Conservation (phyloP, 129 eudicot genomes). For the Lactuca sativa region DNA sequence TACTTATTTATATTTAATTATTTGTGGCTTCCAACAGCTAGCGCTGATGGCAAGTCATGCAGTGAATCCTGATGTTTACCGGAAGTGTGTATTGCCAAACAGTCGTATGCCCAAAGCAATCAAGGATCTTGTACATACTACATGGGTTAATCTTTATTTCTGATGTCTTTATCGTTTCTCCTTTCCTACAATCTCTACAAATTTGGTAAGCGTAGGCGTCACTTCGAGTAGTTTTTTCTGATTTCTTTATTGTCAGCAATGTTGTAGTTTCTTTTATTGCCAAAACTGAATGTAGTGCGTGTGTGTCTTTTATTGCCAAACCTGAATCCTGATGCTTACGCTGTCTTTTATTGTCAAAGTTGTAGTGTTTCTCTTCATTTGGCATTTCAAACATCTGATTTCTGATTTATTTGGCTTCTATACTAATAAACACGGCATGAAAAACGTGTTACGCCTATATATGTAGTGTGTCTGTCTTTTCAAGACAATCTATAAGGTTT, state of each 20-base stretch:
- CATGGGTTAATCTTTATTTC: background rate
- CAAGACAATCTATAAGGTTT: no score
- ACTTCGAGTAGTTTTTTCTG: no score
- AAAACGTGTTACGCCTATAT: no score
- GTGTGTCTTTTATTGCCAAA: no score
- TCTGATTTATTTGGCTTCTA: constrained; percentile 56
- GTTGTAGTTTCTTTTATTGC: no score
- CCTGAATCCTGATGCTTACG: constrained; percentile 26
- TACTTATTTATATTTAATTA: background rate
- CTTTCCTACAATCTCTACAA: background rate
- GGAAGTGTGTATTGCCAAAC: constrained; percentile 34
- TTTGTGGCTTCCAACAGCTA: background rate
- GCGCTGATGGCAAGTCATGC: constrained; percentile 22
- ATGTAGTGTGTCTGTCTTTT: no score
- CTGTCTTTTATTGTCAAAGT: constrained; percentile 55
- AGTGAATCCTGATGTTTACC: constrained; percentile 32
- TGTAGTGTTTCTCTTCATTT: constrained; percentile 41
- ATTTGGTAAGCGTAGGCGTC: constrained; percentile 23
- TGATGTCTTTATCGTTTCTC: background rate
- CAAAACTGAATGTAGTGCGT: no score
- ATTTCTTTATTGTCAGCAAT: no score
- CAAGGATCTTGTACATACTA: constrained; percentile 32
- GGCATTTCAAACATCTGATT: constrained; percentile 63
- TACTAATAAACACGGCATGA: constrained; percentile 6
- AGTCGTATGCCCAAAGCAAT: constrained; percentile 45